A percentile compares a stretch with the other conserved stretches of the same genome.
These are phyloP conservation scores for Linum lewisii DNA, from an alignment of 345 rosid genomes.

Conservation along the genomic window DNA sequence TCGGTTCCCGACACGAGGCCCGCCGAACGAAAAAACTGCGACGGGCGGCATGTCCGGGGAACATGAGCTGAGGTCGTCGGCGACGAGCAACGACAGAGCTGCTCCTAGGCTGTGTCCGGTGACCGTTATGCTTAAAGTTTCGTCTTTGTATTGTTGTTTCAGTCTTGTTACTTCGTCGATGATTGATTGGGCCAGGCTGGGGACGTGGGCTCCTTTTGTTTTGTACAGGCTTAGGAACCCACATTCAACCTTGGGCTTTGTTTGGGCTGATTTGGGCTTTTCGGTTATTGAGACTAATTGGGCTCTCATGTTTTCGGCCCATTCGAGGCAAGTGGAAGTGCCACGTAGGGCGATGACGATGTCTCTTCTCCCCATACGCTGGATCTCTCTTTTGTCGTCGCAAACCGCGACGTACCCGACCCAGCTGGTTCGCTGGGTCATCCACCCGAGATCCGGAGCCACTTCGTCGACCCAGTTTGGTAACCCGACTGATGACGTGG, in stretches of 20 bases:
- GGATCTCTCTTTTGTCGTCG: conserved; percentile 59
- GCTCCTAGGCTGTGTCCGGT: conserved; percentile 30
- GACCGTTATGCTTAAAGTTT: conserved; percentile 22
- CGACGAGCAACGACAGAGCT: conserved; percentile 17
- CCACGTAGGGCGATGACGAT: conserved; percentile 75
- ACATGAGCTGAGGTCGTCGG: conserved; percentile 16
- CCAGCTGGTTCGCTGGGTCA: conserved; percentile 72
- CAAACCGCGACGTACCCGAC: conserved; percentile 94
- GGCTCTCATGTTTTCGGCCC: conserved; percentile 60
- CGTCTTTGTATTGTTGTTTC: conserved; percentile 17
- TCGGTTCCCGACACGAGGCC: conserved; percentile 22
- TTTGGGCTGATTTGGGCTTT: background rate
- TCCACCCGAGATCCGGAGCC: conserved; percentile 38
- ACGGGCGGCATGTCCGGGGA: conserved; percentile 16
- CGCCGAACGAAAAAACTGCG: conserved; percentile 24
- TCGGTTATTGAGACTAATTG: conserved; percentile 15
- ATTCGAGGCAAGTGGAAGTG: conserved; percentile 85
- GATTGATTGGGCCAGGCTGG: conserved; percentile 16
- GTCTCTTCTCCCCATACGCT: conserved; percentile 80
- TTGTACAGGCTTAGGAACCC: conserved; percentile 25
- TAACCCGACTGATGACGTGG: conserved; percentile 60
- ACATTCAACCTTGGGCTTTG: conserved; percentile 16
- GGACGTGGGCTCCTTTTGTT: conserved; percentile 20
- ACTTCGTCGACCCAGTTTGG: conserved; percentile 68
- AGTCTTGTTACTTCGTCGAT: conserved; percentile 17